Evolutionary conservation across 1,284 basidiomycete genomes (phyloP).

Genomic region (Pascua sp.): DNA sequence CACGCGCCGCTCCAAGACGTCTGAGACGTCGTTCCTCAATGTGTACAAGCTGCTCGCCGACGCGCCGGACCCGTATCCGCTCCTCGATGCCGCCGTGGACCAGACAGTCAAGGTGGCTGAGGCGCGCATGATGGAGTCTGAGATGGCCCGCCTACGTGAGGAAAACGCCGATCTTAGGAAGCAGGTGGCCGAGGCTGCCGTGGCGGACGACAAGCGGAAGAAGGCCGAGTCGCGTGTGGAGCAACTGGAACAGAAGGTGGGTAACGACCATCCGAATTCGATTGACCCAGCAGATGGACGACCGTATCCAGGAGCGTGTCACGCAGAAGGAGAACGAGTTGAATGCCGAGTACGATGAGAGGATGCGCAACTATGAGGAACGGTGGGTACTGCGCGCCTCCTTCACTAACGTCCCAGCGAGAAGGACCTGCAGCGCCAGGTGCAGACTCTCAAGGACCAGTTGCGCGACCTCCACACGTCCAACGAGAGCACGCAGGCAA

Average conservation of each 20-base stretch:
- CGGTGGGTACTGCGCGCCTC: constrained; percentile 57
- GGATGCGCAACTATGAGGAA: constrained; percentile 89
- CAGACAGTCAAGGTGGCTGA: constrained; percentile 84
- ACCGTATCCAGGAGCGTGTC: constrained; percentile 77
- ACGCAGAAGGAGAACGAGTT: constrained; percentile 89
- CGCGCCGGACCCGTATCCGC: constrained; percentile 91
- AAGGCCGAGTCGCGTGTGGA: constrained; percentile 69
- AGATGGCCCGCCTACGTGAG: constrained; percentile 65
- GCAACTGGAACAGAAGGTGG: constrained; percentile 76
- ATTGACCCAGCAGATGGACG: constrained; percentile 69
- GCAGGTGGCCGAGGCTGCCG: constrained; percentile 63
- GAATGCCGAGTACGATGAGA: constrained; percentile 93
- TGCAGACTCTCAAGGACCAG: constrained; percentile 78
- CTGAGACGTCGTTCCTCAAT: constrained; percentile 89
- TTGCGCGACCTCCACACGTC: constrained; percentile 82
- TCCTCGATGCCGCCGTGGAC: constrained; percentile 89
- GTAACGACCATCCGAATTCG: constrained; percentile 17
- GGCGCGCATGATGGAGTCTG: constrained; percentile 67
- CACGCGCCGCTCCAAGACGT: constrained; percentile 82
- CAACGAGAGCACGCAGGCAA: constrained; percentile 87
- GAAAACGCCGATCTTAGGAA: constrained; percentile 76
- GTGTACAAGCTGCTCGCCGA: constrained; percentile 91
- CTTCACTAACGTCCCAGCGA: constrained; percentile 57
- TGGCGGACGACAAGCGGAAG: constrained; percentile 68
- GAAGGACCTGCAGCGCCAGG: constrained; percentile 81